Base-by-base conservation (phyloP, 805 yeast species). In the Candida yuanshanica region DNA sequence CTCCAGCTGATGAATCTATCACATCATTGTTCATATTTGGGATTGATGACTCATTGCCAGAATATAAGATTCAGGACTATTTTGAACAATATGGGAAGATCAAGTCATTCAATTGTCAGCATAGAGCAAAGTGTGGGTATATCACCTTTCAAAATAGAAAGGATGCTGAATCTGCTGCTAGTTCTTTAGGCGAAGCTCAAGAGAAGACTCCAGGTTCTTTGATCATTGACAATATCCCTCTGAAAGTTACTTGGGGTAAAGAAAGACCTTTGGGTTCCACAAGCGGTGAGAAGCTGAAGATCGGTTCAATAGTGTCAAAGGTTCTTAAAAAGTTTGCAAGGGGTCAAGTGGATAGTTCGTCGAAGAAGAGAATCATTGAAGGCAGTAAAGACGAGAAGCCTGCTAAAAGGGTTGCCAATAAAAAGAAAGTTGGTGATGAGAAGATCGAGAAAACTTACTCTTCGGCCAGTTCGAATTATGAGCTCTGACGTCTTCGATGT, bases 21-120 rank as follows among this genome's bases (percentile, higher is more conserved):
- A 71, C 68, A 39, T 72, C 89, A 0, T 73, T 88, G 39, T 88
- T 89, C 56, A 55, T 89, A 16, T 85, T 81, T 61, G 96, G 96
- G 2, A 66, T 87, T 16, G 80, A 74, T 44, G 75, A 77, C 4
- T 77, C 78, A 13, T 55, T 82, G 7, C 82, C 95, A 0, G 87
- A 81, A 50, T 80, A 79, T 59, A 63, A 64, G 39, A 64, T 88
- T 13, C 56, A 75, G 14, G 76, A 76, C 7, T 68, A 59, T 46
- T 77, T 82, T 41, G 65, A 65, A 27, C 55, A 63, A 20, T 57
- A 57, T 42, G 83, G 83, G 2, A 55, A 64, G 26, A 49, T 83
- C 11, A 70, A 73, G 39, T 60, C 75, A 16, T 53, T 79, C 23
- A 66, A 69, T 10, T 58, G 81, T 18, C 69, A 75, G 29, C 86